Evolutionary conservation across 2,329 filamentous ascomycete genomes (phyloP).

Genomic region (Cladosporium sp.): DNA sequence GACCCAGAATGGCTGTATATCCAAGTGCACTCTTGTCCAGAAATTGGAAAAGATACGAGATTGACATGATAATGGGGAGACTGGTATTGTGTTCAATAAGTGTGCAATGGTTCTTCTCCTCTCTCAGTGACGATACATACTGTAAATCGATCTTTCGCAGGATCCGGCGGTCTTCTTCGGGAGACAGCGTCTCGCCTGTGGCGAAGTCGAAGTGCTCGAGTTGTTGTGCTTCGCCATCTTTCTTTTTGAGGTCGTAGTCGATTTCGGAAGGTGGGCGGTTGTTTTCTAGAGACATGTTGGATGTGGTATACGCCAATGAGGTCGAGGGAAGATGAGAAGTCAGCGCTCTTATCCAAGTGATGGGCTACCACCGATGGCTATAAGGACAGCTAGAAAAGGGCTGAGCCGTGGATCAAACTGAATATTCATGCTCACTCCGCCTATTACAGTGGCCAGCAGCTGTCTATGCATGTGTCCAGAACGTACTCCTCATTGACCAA

Average conservation of each 20-base stretch:
- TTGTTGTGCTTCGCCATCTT: background rate
- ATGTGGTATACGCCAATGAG: background rate
- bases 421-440: too few relatives aligned
- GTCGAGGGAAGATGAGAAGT: too few relatives aligned
- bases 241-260: background rate
- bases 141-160: background rate
- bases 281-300: background rate
- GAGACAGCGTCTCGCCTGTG: background rate
- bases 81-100: too few relatives aligned
- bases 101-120: too few relatives aligned
- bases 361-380: too few relatives aligned
- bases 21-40: background rate
- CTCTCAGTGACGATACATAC: background rate
- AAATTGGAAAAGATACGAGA: conserved; percentile 1
- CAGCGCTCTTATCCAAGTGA: too few relatives aligned
- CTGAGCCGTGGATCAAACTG: too few relatives aligned
- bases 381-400: too few relatives aligned
- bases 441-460: too few relatives aligned
- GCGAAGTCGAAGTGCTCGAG: background rate
- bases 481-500: too few relatives aligned
- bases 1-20: background rate
- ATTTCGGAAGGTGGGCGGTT: background rate
- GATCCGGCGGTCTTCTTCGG: background rate
- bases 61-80: too few relatives aligned
- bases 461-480: too few relatives aligned